Percentiles rank a stretch among this genome's conserved stretches.
Conservation (phyloP, 106 monocot genomes). For the Acanthochlamys bracteata region DNA sequence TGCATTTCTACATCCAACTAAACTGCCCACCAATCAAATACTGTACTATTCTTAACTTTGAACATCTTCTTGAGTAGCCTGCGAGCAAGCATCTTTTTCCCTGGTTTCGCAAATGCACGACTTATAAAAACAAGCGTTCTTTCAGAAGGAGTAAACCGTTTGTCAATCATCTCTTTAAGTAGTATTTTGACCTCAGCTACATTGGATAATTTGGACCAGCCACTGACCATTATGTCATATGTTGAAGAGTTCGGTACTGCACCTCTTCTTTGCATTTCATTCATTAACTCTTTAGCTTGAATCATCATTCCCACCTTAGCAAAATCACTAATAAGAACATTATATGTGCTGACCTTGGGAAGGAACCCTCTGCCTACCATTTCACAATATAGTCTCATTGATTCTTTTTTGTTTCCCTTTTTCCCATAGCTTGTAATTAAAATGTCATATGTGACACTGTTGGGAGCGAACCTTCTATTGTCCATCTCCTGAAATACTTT, state of each 20-base stretch:
- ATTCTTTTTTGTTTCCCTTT: slow-evolving; percentile 63
- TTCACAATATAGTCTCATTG: slow-evolving; percentile 66
- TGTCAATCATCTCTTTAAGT: slow-evolving; percentile 70
- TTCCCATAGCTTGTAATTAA: slow-evolving; percentile 68
- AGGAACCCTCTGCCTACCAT: slow-evolving; percentile 79
- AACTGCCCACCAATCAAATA: no score
- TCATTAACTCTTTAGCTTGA: slow-evolving; percentile 68
- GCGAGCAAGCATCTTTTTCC: slow-evolving; percentile 23
- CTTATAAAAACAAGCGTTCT: slow-evolving; percentile 38
- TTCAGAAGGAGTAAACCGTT: slow-evolving; percentile 50
- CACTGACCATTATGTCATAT: slow-evolving; percentile 78
- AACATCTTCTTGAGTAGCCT: slow-evolving; percentile 30
- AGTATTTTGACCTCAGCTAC: slow-evolving; percentile 47
- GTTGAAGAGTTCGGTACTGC: slow-evolving; percentile 59
- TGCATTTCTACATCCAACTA: no score
- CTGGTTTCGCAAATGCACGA: slow-evolving; percentile 57
- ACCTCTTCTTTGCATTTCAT: slow-evolving; percentile 78
- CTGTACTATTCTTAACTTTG: slow-evolving; percentile 2
- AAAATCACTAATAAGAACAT: slow-evolving; percentile 79
- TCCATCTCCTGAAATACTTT: slow-evolving; percentile 59
- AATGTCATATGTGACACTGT: slow-evolving; percentile 62
- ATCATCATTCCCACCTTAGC: slow-evolving; percentile 74
- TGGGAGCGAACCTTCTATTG: slow-evolving; percentile 33
- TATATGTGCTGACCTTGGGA: slow-evolving; percentile 74
- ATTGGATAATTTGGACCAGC: slow-evolving; percentile 74